Percentiles rank a stretch among this genome's conserved stretches.
Conservation (phyloP, 306 rosid genomes). For the Cicer judaicum region DNA sequence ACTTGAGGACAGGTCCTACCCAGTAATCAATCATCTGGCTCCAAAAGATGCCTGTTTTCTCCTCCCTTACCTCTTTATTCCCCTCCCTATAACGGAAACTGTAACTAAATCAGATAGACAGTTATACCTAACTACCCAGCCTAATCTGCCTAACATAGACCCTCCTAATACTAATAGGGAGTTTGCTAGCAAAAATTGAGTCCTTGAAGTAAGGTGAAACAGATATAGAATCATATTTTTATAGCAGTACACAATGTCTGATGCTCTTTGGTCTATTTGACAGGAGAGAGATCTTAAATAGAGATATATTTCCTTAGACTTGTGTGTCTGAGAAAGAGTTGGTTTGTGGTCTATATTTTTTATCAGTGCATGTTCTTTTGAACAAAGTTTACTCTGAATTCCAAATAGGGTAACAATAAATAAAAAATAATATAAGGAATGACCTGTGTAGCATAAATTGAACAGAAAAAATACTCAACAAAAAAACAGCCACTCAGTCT, state of each 20-base stretch:
- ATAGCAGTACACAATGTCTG: background rate
- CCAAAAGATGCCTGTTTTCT: background rate
- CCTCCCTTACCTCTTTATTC: background rate
- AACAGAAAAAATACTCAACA: background rate
- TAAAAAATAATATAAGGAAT: background rate
- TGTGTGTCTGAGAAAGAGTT: background rate
- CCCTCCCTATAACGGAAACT: background rate
- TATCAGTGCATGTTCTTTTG: background rate
- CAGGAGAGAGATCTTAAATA: background rate
- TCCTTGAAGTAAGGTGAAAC: constrained; percentile 13
- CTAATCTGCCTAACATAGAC: background rate
- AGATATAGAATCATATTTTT: constrained; percentile 15
- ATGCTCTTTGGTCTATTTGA: constrained; percentile 13
- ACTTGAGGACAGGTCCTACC: background rate
- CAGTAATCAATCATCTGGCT: background rate
- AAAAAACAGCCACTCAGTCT: background rate
- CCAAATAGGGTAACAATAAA: background rate
- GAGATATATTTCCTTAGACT: constrained; percentile 11
- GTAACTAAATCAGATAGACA: background rate
- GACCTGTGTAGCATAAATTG: background rate
- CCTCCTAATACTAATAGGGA: background rate
- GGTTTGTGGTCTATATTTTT: constrained; percentile 1
- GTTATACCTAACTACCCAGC: constrained; percentile 15
- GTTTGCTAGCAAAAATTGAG: background rate
- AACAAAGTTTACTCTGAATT: background rate